A percentile compares a stretch with the other conserved stretches of the same genome.
Conservation (phyloP, 306 rosid species). For the Trifolium subterraneum region DNA sequence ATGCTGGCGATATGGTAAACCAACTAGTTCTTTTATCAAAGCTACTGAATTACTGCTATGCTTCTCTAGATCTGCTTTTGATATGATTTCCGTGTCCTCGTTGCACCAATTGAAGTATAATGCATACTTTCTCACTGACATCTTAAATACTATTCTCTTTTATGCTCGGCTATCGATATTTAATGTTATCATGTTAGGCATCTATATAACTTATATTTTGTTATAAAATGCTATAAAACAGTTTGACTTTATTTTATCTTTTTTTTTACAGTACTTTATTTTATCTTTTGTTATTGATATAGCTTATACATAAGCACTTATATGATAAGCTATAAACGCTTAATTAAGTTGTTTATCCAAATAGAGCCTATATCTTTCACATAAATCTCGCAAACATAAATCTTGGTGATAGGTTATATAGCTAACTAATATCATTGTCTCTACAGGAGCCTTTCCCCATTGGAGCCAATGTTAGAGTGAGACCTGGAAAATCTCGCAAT, state of each 20-base stretch:
- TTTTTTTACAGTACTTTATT: background rate
- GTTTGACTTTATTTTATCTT: background rate
- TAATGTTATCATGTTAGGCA: background rate
- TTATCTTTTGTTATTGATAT: background rate
- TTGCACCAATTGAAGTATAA: background rate
- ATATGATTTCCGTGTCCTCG: background rate
- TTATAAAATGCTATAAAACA: background rate
- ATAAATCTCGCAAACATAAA: background rate
- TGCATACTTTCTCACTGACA: conserved; percentile 1
- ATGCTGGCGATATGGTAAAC: conserved; percentile 81
- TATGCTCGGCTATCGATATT: background rate
- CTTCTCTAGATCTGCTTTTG: conserved; percentile 30
- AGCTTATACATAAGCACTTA: background rate
- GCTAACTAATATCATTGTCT: conserved; percentile 21
- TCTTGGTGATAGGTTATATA: background rate
- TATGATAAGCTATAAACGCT: background rate
- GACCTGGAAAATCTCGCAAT: conserved; percentile 64
- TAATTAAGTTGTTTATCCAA: background rate
- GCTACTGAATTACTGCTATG: background rate
- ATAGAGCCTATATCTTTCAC: background rate
- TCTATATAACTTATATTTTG: too few species aligned
- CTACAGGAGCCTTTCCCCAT: conserved; percentile 86
- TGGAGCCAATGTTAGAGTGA: conserved; percentile 65
- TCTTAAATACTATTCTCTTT: background rate
- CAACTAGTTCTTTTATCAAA: conserved; percentile 30